These are phyloP conservation scores for Claviceps arundinis DNA, from an alignment of 2,329 filamentous ascomycete genomes.

Conservation along the genomic window DNA sequence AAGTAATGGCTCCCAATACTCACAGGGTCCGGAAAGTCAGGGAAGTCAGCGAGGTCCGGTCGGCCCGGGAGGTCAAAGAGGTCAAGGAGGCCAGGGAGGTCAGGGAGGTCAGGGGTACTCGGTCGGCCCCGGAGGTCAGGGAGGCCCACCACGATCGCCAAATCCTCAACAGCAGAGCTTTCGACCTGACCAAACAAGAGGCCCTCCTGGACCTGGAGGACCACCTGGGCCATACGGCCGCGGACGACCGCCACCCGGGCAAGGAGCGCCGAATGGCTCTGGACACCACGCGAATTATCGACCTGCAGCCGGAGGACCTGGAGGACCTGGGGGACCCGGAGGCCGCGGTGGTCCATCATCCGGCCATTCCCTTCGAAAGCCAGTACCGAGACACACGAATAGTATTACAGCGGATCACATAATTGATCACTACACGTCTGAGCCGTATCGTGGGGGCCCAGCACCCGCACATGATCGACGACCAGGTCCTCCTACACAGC, in stretches of 20 bases:
- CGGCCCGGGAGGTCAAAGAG: no score
- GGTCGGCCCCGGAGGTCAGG: background rate
- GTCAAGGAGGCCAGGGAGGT: no score
- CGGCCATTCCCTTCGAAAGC: slow-evolving; percentile 16
- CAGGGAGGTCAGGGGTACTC: no score
- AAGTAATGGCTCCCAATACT: slow-evolving; percentile 18
- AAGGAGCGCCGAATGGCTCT: slow-evolving; percentile 7
- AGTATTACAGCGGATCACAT: slow-evolving; percentile 25
- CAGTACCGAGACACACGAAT: slow-evolving; percentile 13
- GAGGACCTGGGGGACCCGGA: slow-evolving; percentile 12
- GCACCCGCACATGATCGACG: slow-evolving; percentile 6
- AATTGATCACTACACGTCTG: slow-evolving; percentile 24
- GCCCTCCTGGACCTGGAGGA: slow-evolving; percentile 7
- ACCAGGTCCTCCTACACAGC: slow-evolving; percentile 9
- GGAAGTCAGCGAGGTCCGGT: background rate
- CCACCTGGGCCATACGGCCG: slow-evolving; percentile 11
- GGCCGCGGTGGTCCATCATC: slow-evolving; percentile 13
- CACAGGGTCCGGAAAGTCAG: slow-evolving; percentile 5
- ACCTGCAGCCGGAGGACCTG: slow-evolving; percentile 15
- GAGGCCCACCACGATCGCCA: slow-evolving; percentile 14
- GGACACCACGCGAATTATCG: slow-evolving; percentile 8
- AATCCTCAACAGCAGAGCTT: slow-evolving; percentile 17
- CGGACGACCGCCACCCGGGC: slow-evolving; percentile 9
- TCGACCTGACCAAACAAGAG: slow-evolving; percentile 12
- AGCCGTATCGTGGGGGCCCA: slow-evolving; percentile 12